Percentiles rank a stretch among this genome's conserved stretches.
Conservation (phyloP, 2,329 filamentous ascomycete species). For the Orbilia blumenaviensis region DNA sequence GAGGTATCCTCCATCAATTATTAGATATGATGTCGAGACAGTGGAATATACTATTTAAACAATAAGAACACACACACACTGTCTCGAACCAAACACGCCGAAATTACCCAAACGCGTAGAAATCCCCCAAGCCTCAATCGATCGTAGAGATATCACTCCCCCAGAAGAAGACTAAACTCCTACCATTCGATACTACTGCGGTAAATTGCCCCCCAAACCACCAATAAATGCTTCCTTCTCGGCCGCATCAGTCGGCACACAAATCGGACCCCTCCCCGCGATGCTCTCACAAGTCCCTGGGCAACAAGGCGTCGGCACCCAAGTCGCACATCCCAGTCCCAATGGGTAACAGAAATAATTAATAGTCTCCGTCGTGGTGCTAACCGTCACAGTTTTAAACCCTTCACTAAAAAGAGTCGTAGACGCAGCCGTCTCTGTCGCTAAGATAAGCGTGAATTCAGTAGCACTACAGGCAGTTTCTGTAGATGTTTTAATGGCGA, state of each 20-base stretch:
- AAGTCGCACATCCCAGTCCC: conserved; percentile 22
- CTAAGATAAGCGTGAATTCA: not conserved
- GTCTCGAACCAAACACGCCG: too few relatives aligned
- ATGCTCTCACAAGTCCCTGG: conserved; percentile 6
- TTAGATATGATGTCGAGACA: too few relatives aligned
- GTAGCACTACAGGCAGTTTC: not conserved
- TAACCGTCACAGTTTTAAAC: conserved; percentile 33
- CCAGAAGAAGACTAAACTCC: not conserved
- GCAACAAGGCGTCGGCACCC: conserved; percentile 49
- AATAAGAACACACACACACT: too few relatives aligned
- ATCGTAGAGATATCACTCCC: too few relatives aligned
- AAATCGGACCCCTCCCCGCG: not conserved
- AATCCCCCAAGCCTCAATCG: too few relatives aligned
- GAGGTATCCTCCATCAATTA: too few relatives aligned
- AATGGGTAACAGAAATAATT: conserved; percentile 28
- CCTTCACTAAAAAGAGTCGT: not conserved
- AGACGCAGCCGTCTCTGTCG: conserved; percentile 7
- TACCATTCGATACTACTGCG: not conserved
- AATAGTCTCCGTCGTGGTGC: conserved; percentile 35
- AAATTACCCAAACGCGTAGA: too few relatives aligned
- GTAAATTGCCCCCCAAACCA: not conserved
- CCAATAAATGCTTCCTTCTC: conserved; percentile 1
- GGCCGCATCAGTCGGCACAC: conserved; percentile 26
- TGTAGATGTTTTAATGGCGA: not conserved
- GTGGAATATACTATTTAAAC: too few relatives aligned